These are phyloP conservation scores for Sporothrix globosa DNA, from an alignment of 2,329 filamentous ascomycete species.

Conservation along the genomic window DNA sequence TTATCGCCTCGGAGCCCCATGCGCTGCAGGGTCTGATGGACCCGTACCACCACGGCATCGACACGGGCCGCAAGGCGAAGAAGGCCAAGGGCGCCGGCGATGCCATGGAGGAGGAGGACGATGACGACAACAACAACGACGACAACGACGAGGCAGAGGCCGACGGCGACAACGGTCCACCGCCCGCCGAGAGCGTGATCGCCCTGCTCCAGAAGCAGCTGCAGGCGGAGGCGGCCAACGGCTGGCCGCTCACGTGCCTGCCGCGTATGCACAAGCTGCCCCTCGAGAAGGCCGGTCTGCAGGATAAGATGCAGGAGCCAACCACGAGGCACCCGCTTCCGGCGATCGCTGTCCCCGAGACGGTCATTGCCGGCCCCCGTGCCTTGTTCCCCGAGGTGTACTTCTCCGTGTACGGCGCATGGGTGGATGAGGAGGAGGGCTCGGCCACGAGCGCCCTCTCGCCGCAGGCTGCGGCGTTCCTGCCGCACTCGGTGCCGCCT, in stretches of 20 bases:
- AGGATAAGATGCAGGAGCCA: constrained; percentile 58
- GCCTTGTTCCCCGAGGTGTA: constrained; percentile 90
- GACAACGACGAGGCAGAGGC: constrained; percentile 45
- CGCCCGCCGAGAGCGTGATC: constrained; percentile 70
- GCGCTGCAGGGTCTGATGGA: constrained; percentile 83
- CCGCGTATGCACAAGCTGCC: constrained; percentile 70
- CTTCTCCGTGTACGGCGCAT: constrained; percentile 75
- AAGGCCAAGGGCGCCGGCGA: constrained; percentile 23
- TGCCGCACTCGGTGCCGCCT: constrained; percentile 84
- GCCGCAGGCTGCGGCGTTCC: constrained; percentile 64
- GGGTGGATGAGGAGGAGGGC: constrained; percentile 29
- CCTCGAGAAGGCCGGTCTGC: constrained; percentile 62
- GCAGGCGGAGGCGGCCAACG: constrained; percentile 70
- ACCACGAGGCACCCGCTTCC: constrained; percentile 78
- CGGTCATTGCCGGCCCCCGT: constrained; percentile 72
- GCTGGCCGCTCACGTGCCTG: constrained; percentile 73
- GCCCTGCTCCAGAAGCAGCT: constrained; percentile 84
- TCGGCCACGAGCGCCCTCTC: constrained; percentile 11
- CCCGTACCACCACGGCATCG: constrained; percentile 65
- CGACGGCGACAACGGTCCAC: constrained; percentile 63
- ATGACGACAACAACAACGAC: too few species aligned
- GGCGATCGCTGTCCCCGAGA: constrained; percentile 71
- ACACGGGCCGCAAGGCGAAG: constrained; percentile 24
- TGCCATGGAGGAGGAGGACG: constrained; percentile 18
- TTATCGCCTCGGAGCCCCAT: constrained; percentile 88